Conservation (phyloP, 2,329 filamentous ascomycete species). For the Exophiala dermatitidis region DNA sequence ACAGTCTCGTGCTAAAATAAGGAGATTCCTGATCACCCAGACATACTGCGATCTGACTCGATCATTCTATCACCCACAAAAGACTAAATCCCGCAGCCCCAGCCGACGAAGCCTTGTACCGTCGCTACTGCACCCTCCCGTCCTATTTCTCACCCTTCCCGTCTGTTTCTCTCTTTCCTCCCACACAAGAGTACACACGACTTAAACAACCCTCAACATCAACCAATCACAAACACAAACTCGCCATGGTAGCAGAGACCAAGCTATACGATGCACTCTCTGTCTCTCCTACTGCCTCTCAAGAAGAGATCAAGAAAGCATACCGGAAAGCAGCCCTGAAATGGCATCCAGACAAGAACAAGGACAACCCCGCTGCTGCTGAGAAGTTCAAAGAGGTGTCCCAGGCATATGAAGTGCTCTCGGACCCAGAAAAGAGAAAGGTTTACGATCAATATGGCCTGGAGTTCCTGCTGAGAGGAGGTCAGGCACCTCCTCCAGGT, state of each 20-base stretch:
- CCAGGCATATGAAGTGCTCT: conserved; percentile 96
- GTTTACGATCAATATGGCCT: conserved; percentile 91
- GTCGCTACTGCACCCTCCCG: background rate
- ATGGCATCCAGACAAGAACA: conserved; percentile 97
- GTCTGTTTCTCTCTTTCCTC: conserved; percentile 20
- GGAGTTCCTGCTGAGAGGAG: conserved; percentile 81
- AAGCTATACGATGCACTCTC: conserved; percentile 86
- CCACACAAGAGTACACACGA: conserved; percentile 27
- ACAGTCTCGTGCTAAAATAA: background rate
- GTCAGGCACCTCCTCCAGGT: conserved; percentile 58
- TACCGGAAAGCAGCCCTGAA: conserved; percentile 86
- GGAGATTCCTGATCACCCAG: background rate
- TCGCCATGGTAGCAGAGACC: conserved; percentile 82
- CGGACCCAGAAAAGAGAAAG: conserved; percentile 93
- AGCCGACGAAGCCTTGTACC: conserved; percentile 9
- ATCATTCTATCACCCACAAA: conserved; percentile 18
- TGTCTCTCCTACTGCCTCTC: conserved; percentile 69
- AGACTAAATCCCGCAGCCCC: conserved; percentile 17
- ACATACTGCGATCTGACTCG: conserved; percentile 13
- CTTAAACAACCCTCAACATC: conserved; percentile 17
- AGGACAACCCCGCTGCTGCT: conserved; percentile 71
- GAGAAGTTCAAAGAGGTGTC: conserved; percentile 99
- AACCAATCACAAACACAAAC: conserved; percentile 15
- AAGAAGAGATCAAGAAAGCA: conserved; percentile 96
- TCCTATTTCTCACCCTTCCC: conserved; percentile 16